Evolutionary conservation across 208 protist genomes (phyloP), one percentile per base, ranked within the genome.

Genomic region (Leptomonas seymouri): DNA sequence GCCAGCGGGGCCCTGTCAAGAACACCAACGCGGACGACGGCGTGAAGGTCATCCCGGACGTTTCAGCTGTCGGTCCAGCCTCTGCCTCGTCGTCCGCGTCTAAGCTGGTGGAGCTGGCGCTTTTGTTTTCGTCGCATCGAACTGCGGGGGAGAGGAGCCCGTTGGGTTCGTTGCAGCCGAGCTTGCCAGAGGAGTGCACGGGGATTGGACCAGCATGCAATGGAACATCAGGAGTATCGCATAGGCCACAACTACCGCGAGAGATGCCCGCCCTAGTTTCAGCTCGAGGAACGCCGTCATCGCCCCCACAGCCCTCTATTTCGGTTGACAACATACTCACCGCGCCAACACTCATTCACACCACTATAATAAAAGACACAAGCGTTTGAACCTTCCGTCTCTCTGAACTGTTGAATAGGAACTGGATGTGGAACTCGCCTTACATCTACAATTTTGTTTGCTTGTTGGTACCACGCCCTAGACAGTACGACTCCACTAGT

Each of bases 31-130:
- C 45, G 14, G 62, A 56, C 36, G 55, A 65, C 23, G 57, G 48
- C 30, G 62, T 51, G 39, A 41, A 30, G 5, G 56, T 23, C 12
- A 46, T 34, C 28, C 66, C 71, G 20, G 45, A 25, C 21, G 64
- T 42, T 34, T 65, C 65, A 15, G 31, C 34, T 39, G 63, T 54
- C 39, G 61, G 65, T 5, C 31, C 60, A 42, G 28, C 48, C 23
- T 76, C 71, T 18, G 63, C 71, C 56, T 76, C 71, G 57, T 76
- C 71, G 41, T 70, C 71, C 3, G 71, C 71, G 48, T 76, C 71
- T n/a, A 76, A 31, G 48, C 71, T 76, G 30, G 62, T 71, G 7
- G 63, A 55, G 36, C 34, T 61, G 34, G 36, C 16, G 20, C 71
- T 71, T 23, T 51, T 46, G 16, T 28, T 23, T 2, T 61, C 49